A percentile compares a stretch with the other conserved stretches of the same genome.
Conservation (phyloP, 805 yeast genomes). For the Yarrowia deformans region DNA sequence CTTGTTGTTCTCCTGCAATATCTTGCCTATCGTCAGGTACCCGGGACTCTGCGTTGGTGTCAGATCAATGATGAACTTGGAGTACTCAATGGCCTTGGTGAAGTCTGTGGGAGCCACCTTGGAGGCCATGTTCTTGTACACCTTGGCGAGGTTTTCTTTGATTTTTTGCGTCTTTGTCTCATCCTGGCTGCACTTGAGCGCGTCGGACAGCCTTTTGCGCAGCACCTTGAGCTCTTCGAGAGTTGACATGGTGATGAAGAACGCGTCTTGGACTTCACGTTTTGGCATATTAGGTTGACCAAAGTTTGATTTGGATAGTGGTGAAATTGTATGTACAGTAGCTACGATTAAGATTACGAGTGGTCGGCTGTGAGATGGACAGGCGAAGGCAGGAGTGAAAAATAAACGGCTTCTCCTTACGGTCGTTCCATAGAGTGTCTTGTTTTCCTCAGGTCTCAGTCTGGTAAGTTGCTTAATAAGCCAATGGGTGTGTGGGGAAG, state of each 20-base stretch:
- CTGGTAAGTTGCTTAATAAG: too few relatives aligned
- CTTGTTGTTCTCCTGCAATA: slow-evolving; percentile 28
- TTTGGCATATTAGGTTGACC: background rate
- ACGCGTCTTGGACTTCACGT: slow-evolving; percentile 4
- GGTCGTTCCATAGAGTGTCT: too few relatives aligned
- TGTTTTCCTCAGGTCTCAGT: too few relatives aligned
- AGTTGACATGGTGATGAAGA: slow-evolving; percentile 11
- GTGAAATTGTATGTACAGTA: too few relatives aligned
- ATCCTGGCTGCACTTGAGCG: slow-evolving; percentile 14
- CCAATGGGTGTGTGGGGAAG: too few relatives aligned
- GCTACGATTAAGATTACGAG: too few relatives aligned
- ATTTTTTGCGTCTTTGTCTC: background rate
- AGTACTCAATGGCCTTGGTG: slow-evolving; percentile 28
- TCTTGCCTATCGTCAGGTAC: slow-evolving; percentile 31
- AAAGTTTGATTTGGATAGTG: too few relatives aligned
- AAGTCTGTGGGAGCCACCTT: slow-evolving; percentile 20
- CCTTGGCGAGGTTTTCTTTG: slow-evolving; percentile 22
- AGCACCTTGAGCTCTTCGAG: slow-evolving; percentile 26
- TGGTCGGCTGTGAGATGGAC: too few relatives aligned
- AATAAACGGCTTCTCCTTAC: too few relatives aligned
- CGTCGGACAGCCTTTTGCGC: slow-evolving; percentile 24
- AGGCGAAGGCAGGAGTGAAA: too few relatives aligned
- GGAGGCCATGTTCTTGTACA: slow-evolving; percentile 22
- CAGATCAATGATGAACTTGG: slow-evolving; percentile 23
- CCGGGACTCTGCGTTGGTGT: slow-evolving; percentile 4